Evolutionary conservation across 75 land plant species (phyloP), one percentile per base, ranked within the genome.

Genomic region (Picea sitchensis): DNA sequence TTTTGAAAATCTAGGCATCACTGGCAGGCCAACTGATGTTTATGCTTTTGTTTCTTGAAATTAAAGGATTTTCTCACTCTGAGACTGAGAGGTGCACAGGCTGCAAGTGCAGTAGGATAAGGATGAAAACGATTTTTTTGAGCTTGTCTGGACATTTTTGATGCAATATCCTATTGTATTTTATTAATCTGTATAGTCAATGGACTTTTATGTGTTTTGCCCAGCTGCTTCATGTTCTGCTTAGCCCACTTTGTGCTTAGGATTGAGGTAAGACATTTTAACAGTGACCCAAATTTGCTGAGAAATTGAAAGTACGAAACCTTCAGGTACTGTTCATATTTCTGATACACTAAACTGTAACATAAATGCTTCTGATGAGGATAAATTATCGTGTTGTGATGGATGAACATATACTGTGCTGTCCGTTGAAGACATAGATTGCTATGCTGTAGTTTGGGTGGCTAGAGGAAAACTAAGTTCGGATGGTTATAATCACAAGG

Each of bases 1-100:
- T 71, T 44, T 69, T 71, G 74, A 71, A 71, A 71, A 71, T 41
- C 23, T 44, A 41, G 73, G 54, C 56, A 71, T 71, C 6, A 4
- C 47, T 9, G 34, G 74, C n/a, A 71, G 44, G 74, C 74, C 74
- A 71, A n/a, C 12, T 71, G n/a, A 44, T 32, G 4, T 71, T 44
- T 8, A 71, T 20, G 26, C 74, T 41, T 41, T 18, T 71, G 74
- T 44, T 71, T 20, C 56, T 69, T 71, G 51, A 71, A 41, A 41
- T 44, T 71, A n/a, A 71, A 41, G 20, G 54, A 44, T 71, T 17
- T 71, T 71, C 74, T 3, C n/a, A 67, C 14, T 36, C 8, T 17
- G 6, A 38, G 21, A 21, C 74, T 18, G n/a, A 47, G 41, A 44
- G 23, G n/a, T 20, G 17, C n/a, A 9, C 74, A 17, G n/a, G 71